Conservation (phyloP, 2,329 filamentous ascomycete genomes). For the Alternaria consortialis region DNA sequence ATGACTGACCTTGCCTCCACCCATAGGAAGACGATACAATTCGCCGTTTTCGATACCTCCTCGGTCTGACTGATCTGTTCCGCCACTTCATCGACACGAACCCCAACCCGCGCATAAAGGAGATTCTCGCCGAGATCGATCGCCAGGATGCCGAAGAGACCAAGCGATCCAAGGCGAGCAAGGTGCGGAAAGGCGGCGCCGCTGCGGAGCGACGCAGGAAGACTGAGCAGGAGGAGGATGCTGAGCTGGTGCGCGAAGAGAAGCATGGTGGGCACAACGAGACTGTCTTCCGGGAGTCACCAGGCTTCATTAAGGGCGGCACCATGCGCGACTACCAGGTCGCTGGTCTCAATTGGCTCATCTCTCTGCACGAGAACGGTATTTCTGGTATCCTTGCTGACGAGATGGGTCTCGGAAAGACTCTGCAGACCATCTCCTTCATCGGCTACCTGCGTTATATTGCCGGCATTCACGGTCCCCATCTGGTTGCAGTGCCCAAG, state of each 20-base stretch:
- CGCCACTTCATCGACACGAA: slow-evolving; percentile 99
- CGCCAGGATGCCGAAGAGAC: slow-evolving; percentile 83
- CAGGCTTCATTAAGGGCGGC: slow-evolving; percentile 83
- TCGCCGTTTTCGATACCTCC: slow-evolving; percentile 89
- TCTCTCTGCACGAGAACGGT: slow-evolving; percentile 97
- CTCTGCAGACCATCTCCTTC: slow-evolving; percentile 95
- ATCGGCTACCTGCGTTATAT: slow-evolving; percentile 93
- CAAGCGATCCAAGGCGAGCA: slow-evolving; percentile 74
- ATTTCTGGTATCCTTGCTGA: slow-evolving; percentile 98
- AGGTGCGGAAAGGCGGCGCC: slow-evolving; percentile 84
- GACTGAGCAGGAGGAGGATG: slow-evolving; percentile 97
- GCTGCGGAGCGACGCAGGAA: slow-evolving; percentile 79
- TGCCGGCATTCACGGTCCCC: slow-evolving; percentile 87
- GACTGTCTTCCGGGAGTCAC: slow-evolving; percentile 87
- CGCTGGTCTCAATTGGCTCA: slow-evolving; percentile 94
- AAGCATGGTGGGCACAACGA: slow-evolving; percentile 85
- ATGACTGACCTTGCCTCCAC: slow-evolving; percentile 18
- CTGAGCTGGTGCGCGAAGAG: slow-evolving; percentile 85
- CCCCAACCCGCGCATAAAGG: slow-evolving; percentile 91
- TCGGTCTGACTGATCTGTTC: slow-evolving; percentile 95
- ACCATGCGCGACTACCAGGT: slow-evolving; percentile 97
- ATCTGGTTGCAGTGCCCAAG: slow-evolving; percentile 92
- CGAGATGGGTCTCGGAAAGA: slow-evolving; percentile 99
- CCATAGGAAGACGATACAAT: slow-evolving; percentile 90
- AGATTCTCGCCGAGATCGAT: slow-evolving; percentile 94